phyloP scores from a whole-genome alignment of 106 monocot species.

The Dendrobium nobile region DNA sequence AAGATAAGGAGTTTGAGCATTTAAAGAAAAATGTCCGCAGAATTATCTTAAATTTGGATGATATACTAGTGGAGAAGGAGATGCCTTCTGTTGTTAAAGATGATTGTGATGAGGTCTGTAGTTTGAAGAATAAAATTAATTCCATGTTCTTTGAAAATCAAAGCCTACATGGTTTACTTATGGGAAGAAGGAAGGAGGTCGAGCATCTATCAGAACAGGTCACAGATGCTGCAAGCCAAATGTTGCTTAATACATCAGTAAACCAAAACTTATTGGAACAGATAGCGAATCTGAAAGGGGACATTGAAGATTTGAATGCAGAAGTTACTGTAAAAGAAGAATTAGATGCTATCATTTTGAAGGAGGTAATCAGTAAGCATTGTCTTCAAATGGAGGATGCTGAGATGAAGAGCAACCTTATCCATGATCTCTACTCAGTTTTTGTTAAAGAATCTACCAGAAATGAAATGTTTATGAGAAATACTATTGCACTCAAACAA shows the following conservation, averaged over 20 bases:
- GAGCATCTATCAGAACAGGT: conserved; percentile 40
- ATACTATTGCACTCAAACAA: conserved; percentile 21
- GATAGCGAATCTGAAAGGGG: conserved; percentile 35
- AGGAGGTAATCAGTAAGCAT: conserved; percentile 29
- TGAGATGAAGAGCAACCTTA: conserved; percentile 16
- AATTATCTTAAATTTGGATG: conserved; percentile 55
- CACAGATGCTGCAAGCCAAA: conserved; percentile 40
- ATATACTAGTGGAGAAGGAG: conserved; percentile 31
- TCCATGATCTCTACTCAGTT: conserved; percentile 30
- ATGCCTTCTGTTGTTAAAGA: conserved; percentile 8
- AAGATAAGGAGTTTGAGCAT: conserved; percentile 67
- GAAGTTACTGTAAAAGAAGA: conserved; percentile 36
- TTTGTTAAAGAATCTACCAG: conserved; percentile 24
- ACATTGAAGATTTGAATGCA: conserved; percentile 34
- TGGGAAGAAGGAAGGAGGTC: conserved; percentile 32
- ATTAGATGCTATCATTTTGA: conserved; percentile 32
- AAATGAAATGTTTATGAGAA: conserved; percentile 22
- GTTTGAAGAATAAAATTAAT: conserved; percentile 35
- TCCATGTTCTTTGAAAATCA: conserved; percentile 49
- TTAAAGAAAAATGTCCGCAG: conserved; percentile 58
- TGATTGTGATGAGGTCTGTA: conserved; percentile 23
- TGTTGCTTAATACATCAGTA: conserved; percentile 23
- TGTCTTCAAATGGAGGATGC: conserved; percentile 15
- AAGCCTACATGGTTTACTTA: conserved; percentile 38
- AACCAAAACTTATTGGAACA: conserved; percentile 37